Percentiles rank a stretch among this genome's conserved stretches.
Conservation (phyloP, 257 asterid genomes). For the Pogostemon cablin region DNA sequence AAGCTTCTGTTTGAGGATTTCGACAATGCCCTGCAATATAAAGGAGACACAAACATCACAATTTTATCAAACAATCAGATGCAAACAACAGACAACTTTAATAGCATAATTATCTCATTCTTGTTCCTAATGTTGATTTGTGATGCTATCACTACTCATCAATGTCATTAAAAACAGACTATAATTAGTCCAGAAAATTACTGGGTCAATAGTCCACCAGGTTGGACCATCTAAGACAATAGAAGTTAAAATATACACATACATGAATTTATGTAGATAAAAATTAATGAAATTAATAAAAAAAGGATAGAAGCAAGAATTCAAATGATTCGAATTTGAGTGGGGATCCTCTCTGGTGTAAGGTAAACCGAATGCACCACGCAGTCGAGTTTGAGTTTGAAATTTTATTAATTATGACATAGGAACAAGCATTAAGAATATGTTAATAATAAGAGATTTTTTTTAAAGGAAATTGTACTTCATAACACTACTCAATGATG, state of each 20-base stretch:
- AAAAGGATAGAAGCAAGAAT: background rate
- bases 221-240: background rate
- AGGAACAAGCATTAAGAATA: background rate
- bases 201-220: background rate
- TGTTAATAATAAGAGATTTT: background rate
- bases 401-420: background rate
- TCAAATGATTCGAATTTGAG: background rate
- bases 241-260: too few species aligned
- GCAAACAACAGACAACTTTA: background rate
- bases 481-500: background rate
- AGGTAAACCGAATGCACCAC: too few species aligned
- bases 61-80: constrained; percentile 5
- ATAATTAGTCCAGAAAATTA: background rate
- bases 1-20: constrained; percentile 86
- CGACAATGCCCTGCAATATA: constrained; percentile 59
- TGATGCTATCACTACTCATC: background rate
- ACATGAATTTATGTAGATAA: too few species aligned
- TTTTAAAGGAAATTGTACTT: background rate
- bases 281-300: too few species aligned
- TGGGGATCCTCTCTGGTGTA: too few species aligned
- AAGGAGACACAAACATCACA: constrained; percentile 19
- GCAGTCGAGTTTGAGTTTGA: too few species aligned
- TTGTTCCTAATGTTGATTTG: too few species aligned
- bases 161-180: background rate
- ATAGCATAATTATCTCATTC: too few species aligned